phyloP scores from a whole-genome alignment of 805 yeast species.

The Clavispora fructus region DNA sequence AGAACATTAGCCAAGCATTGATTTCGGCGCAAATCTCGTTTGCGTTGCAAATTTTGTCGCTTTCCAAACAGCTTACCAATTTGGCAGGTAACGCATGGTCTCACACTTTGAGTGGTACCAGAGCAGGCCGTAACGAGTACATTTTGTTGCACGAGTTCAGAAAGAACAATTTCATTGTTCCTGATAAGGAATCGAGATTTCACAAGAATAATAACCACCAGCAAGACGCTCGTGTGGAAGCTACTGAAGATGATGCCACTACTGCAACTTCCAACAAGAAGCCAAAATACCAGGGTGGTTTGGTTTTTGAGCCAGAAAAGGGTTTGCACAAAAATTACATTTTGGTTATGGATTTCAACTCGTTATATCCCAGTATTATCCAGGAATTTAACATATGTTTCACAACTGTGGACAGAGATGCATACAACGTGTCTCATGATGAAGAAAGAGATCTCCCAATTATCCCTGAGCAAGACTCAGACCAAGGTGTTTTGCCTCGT shows the following conservation, averaged over 20 bases:
- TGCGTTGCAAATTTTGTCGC: conserved; percentile 75
- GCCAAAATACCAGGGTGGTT: conserved; percentile 84
- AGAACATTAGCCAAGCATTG: conserved; percentile 59
- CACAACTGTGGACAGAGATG: conserved; percentile 79
- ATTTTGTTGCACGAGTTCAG: conserved; percentile 89
- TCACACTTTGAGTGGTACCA: conserved; percentile 86
- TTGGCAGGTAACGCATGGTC: conserved; percentile 98
- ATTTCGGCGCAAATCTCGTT: conserved; percentile 77
- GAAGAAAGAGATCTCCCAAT: conserved; percentile 63
- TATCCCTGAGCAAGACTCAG: conserved; percentile 53
- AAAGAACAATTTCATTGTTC: conserved; percentile 74
- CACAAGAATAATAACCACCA: conserved; percentile 33
- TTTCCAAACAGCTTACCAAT: conserved; percentile 86
- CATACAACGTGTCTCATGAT: conserved; percentile 33
- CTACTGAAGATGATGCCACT: conserved; percentile 38
- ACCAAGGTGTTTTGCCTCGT: conserved; percentile 81
- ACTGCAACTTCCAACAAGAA: conserved; percentile 52
- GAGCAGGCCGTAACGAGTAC: conserved; percentile 94
- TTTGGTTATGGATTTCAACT: conserved; percentile 96
- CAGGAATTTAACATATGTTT: conserved; percentile 97
- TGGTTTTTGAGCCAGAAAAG: conserved; percentile 94
- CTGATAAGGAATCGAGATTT: conserved; percentile 63
- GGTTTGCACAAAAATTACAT: conserved; percentile 87
- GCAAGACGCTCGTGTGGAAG: conserved; percentile 29
- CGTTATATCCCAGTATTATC: conserved; percentile 93